Evolutionary conservation across 306 rosid genomes (phyloP), one percentile per base, ranked within the genome.

Genomic region (Citrullus colocynthis): DNA sequence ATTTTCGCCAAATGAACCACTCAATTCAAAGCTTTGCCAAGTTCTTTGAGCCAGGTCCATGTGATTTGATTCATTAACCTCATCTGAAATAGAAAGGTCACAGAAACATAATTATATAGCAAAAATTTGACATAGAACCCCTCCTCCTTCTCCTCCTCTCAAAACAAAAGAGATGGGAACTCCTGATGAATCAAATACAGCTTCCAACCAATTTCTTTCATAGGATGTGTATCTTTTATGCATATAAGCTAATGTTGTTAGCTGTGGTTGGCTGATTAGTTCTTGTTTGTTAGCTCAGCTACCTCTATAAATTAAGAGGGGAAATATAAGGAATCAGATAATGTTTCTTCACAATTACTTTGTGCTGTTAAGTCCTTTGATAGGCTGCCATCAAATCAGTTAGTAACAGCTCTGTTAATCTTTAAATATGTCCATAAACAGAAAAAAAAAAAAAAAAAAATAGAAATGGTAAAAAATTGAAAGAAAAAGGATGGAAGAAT

Each of bases 1-100:
- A 83, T 85, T 85, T 62, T 81, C 89, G 74, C 73, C 83, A 82
- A 81, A 58, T 6, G 87, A 83, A 62, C 84, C 81, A 80, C 83
- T 80, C 74, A 88, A 85, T 73, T 84, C 88, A 81, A 83, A 87
- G 78, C 85, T 65, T 69, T 80, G 81, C 79, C 83, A 76, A 3
- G 85, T 75, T 81, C 72, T 79, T 75, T 81, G 88, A 45, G 80
- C 88, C 81, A 80, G 74, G 67, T 88, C 81, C 70, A 45, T 69
- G 63, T 75, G 73, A 52, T 52, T 57, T 70, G 78, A 82, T 70
- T 79, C 79, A 82, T 81, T 85, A 70, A 75, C 65, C 71, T 45
- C 76, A 51, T 84, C 97, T 85, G 69, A 85, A 84, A 80, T 28
- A 62, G 42, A 5, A 78, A 78, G 78, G 34, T 44, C 58, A 57